A percentile compares a stretch with the other conserved stretches of the same genome.
These are phyloP conservation scores for Paratinospora sagittata DNA, from an alignment of 164 flowering plant genomes.

Conservation along the genomic window DNA sequence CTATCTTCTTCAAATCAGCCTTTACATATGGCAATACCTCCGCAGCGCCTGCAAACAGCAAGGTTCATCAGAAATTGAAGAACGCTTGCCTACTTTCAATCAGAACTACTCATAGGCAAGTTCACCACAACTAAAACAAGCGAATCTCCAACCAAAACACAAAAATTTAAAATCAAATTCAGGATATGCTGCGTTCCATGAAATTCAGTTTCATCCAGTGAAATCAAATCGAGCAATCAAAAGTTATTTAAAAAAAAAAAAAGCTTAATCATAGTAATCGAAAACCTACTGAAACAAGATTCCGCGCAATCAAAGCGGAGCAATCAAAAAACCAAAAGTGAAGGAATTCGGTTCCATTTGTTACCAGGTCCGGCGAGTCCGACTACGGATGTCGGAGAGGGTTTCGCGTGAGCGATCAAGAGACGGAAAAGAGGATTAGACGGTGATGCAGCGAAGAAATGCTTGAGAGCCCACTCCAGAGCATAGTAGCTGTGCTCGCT, in stretches of 20 bases:
- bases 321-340: neutral
- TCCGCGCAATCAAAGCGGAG: neutral
- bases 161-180: neutral
- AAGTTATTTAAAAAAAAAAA: too few relatives aligned
- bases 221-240: too few relatives aligned
- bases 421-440: conserved; percentile 50
- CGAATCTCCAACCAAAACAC: neutral
- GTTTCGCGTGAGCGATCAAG: conserved; percentile 64
- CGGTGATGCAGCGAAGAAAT: conserved; percentile 36
- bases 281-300: too few relatives aligned
- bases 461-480: conserved; percentile 70
- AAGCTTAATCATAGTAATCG: too few relatives aligned
- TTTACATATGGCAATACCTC: conserved; percentile 56
- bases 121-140: neutral
- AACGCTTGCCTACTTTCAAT: neutral
- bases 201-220: too few relatives aligned
- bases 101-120: neutral
- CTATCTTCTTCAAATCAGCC: conserved; percentile 51
- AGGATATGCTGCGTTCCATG: neutral
- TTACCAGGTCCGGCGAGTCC: conserved; percentile 75
- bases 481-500: conserved; percentile 68
- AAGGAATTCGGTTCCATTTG: neutral
- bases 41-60: conserved; percentile 33
- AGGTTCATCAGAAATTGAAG: neutral
- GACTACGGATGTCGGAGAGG: conserved; percentile 40